Evolutionary conservation across 169 alveolate genomes (phyloP), one percentile per base, ranked within the genome.

Genomic region (Eimeria maxima): DNA sequence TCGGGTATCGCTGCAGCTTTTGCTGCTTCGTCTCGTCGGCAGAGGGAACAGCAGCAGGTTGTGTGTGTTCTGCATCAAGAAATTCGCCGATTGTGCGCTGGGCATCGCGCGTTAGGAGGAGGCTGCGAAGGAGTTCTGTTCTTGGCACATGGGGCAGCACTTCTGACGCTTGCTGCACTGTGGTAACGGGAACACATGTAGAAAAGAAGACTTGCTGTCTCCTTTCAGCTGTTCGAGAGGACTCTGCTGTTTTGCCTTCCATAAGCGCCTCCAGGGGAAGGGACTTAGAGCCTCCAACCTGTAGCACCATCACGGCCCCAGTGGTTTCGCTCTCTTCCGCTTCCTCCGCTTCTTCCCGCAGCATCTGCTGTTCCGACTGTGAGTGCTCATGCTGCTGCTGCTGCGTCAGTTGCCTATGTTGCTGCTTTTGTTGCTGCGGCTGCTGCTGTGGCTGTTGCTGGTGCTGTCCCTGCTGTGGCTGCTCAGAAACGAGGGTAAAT

Each of bases 401-500:
- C 53, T 44, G 24, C 24, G 24, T 57, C 67, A 27, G 90, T 47
- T 80, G 90, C 92, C 14, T 16, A 27, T n/a, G 78, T 78, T 33
- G 55, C 53, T 29, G 93, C 81, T 86, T 27, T 53, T 24, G 71
- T 45, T 65, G 95, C 38, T 89, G 60, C 53, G 24, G 71, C 78
- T 84, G 81, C 42, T 63, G 60, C 45, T 33, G 93, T 81, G 4
- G 80, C 57, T 55, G 65, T 55, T 86, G 93, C 63, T 67, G 95
- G 73, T 65, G 95, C 71, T 67, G 60, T 13, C 45, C 55, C 73
- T 1, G 60, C 38, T 69, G 95, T 55, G 27, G 95, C 95, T 89
- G 86, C 87, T 89, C 87, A 29, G 95, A 69, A n/a, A 93, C 76
- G 20, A 93, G 93, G n/a, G 96, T 93, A 22, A 93, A 93, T 29